Evolutionary conservation across 345 rosid genomes (phyloP).

Genomic region (Pistacia vera): DNA sequence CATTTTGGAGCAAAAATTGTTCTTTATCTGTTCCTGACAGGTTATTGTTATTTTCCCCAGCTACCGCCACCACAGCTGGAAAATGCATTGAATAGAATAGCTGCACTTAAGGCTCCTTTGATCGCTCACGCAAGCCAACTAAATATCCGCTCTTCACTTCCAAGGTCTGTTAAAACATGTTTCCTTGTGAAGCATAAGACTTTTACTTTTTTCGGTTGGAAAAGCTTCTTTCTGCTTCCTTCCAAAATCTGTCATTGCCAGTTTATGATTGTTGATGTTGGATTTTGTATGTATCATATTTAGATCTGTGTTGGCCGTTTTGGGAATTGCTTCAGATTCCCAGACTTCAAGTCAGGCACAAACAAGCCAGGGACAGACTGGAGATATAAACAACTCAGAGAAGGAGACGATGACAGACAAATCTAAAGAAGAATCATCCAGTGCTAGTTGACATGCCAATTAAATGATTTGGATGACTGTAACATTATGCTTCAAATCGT

Average conservation of each 20-base stretch:
- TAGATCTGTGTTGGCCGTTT: conserved; percentile 75
- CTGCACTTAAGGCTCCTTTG: conserved; percentile 75
- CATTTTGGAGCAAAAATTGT: conserved; percentile 1
- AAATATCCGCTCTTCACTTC: conserved; percentile 71
- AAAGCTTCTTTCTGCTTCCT: neutral
- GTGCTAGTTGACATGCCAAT: conserved; percentile 38
- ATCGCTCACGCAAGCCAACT: conserved; percentile 86
- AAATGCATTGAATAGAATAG: conserved; percentile 75
- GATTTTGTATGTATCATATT: conserved; percentile 23
- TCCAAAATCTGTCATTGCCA: neutral
- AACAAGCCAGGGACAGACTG: conserved; percentile 55
- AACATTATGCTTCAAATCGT: conserved; percentile 5
- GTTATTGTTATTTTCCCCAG: conserved; percentile 40
- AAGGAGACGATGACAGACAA: conserved; percentile 53
- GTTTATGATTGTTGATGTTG: conserved; percentile 17
- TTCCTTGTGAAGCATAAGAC: neutral
- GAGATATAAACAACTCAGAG: conserved; percentile 54
- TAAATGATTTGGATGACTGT: neutral
- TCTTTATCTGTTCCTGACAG: conserved; percentile 14
- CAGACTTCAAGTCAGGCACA: conserved; percentile 58
- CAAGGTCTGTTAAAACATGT: conserved; percentile 48
- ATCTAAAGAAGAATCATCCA: conserved; percentile 60
- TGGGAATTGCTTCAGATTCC: conserved; percentile 75
- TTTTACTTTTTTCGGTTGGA: neutral
- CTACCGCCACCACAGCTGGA: conserved; percentile 93